A percentile compares a stretch with the other conserved stretches of the same genome.
phyloP scores from a whole-genome alignment of 345 rosid genomes.

The Raphanus sativus region DNA sequence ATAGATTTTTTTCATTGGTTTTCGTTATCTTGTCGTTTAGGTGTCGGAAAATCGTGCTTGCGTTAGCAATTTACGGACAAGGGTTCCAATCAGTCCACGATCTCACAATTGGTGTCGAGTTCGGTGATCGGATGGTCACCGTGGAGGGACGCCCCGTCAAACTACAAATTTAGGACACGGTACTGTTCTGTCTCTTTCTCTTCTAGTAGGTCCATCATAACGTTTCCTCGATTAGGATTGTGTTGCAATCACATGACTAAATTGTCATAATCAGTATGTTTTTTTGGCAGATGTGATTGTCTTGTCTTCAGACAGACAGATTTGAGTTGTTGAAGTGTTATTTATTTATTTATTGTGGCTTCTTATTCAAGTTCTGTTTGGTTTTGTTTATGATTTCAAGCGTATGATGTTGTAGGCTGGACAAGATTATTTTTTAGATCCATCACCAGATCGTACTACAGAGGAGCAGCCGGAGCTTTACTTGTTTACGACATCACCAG shows the following conservation, averaged over 20 bases:
- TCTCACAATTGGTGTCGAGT: slow-evolving; percentile 73
- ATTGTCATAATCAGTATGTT: background rate
- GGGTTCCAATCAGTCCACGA: slow-evolving; percentile 71
- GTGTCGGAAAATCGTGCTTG: slow-evolving; percentile 70
- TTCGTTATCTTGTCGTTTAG: slow-evolving; percentile 23
- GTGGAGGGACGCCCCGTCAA: slow-evolving; percentile 63
- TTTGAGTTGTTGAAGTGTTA: background rate
- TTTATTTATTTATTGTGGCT: background rate
- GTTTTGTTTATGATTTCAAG: background rate
- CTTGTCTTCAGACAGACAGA: background rate
- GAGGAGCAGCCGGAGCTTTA: slow-evolving; percentile 99
- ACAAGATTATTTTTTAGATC: slow-evolving; percentile 96
- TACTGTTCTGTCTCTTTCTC: slow-evolving; percentile 18
- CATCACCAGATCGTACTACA: slow-evolving; percentile 90
- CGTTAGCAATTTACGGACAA: slow-evolving; percentile 70
- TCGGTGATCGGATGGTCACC: slow-evolving; percentile 69
- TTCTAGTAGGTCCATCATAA: background rate
- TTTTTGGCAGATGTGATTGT: background rate
- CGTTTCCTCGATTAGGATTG: slow-evolving; percentile 13
- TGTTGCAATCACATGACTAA: background rate
- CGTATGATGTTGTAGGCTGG: slow-evolving; percentile 61
- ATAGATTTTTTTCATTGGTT: slow-evolving; percentile 17
- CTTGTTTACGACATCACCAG: slow-evolving; percentile 95
- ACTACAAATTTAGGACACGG: slow-evolving; percentile 79
- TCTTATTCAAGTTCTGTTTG: background rate